Conservation (phyloP, 2,329 filamentous ascomycete species). For the Sarocladiaceae sp. region DNA sequence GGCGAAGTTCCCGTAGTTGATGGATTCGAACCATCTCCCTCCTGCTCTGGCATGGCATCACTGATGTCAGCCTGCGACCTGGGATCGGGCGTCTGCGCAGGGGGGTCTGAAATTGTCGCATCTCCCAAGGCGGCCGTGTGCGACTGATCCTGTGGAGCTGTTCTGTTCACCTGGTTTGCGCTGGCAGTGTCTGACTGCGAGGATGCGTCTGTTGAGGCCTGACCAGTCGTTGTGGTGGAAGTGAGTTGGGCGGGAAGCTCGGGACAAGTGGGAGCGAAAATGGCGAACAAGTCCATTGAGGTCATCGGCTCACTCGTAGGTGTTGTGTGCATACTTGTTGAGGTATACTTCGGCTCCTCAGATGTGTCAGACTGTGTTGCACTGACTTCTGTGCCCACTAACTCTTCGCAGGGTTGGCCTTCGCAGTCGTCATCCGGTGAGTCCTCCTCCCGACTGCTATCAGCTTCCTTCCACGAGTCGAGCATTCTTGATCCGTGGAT, state of each 20-base stretch:
- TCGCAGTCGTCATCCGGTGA: conserved; percentile 29
- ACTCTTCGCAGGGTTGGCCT: background rate
- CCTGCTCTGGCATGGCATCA: no score
- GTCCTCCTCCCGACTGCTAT: conserved; percentile 59
- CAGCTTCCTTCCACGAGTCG: conserved; percentile 83
- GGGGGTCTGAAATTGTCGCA: no score
- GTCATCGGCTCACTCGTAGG: background rate
- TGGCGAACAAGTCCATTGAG: conserved; percentile 2
- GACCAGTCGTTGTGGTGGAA: no score
- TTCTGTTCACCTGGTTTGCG: no score
- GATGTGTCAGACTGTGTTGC: background rate
- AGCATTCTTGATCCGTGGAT: conserved; percentile 96
- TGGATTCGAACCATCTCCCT: no score
- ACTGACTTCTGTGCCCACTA: background rate
- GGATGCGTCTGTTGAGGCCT: no score
- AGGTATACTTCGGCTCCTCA: background rate
- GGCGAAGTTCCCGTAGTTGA: background rate
- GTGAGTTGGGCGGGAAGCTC: background rate
- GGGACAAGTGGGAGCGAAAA: conserved; percentile 2
- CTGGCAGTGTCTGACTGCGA: no score
- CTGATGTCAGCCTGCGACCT: no score
- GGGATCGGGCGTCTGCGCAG: no score
- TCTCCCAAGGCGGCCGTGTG: no score
- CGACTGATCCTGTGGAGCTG: background rate
- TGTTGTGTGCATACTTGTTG: background rate